These are phyloP conservation scores for Pleurotus platypus DNA, from an alignment of 768 basidiomycete species.

Conservation along the genomic window DNA sequence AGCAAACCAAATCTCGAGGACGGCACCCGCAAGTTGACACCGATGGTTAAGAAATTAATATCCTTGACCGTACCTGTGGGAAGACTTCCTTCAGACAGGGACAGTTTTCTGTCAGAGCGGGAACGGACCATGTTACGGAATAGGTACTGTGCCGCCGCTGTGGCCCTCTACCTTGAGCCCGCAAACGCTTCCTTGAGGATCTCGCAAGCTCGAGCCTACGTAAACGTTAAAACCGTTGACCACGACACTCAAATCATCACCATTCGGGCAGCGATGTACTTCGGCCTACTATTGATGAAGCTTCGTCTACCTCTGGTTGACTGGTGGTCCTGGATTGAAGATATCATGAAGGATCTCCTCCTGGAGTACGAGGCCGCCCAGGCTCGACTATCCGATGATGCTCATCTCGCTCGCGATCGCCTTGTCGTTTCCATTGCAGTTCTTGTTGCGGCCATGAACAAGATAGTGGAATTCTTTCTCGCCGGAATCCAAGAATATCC, in stretches of 20 bases:
- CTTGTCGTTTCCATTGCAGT: slow-evolving; percentile 37
- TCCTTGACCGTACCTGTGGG: slow-evolving; percentile 71
- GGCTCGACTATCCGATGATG: slow-evolving; percentile 12
- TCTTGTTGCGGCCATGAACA: slow-evolving; percentile 54
- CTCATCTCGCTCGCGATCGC: slow-evolving; percentile 21
- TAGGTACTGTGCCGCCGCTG: slow-evolving; percentile 68
- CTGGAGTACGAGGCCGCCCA: slow-evolving; percentile 43
- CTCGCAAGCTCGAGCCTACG: slow-evolving; percentile 61
- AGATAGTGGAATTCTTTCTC: slow-evolving; percentile 36
- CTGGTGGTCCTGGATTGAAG: slow-evolving; percentile 60
- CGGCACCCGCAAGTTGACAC: slow-evolving; percentile 29
- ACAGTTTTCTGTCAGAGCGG: slow-evolving; percentile 41
- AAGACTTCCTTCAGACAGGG: slow-evolving; percentile 59
- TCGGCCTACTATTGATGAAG: slow-evolving; percentile 59
- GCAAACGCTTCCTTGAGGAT: slow-evolving; percentile 46
- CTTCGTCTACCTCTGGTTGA: slow-evolving; percentile 46
- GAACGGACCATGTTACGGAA: slow-evolving; percentile 81
- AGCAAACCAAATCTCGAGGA: slow-evolving; percentile 27
- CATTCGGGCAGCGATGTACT: slow-evolving; percentile 71
- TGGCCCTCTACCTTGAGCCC: slow-evolving; percentile 64
- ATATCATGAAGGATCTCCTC: slow-evolving; percentile 52
- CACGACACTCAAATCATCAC: slow-evolving; percentile 61
- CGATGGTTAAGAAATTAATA: slow-evolving; percentile 62
- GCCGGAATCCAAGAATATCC: slow-evolving; percentile 44
- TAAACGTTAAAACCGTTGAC: slow-evolving; percentile 65